Evolutionary conservation across 164 flowering plant genomes (phyloP).

Genomic region (Macadamia tetraphylla): DNA sequence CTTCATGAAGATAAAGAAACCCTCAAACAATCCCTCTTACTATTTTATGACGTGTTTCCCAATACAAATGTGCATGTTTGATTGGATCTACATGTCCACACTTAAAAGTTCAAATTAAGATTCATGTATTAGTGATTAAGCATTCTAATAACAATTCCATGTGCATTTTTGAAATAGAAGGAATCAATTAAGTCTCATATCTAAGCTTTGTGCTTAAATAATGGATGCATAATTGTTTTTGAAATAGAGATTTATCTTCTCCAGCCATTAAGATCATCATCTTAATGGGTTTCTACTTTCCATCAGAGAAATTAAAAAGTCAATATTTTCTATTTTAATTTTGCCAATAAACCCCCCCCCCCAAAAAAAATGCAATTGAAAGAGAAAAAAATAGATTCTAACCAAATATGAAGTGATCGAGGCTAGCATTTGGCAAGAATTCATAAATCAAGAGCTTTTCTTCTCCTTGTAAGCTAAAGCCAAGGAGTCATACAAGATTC

Average conservation of each 20-base stretch:
- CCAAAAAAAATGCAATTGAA: no score
- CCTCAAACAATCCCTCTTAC: slow-evolving; percentile 58
- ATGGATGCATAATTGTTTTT: neutral
- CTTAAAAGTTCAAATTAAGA: neutral
- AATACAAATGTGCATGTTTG: slow-evolving; percentile 25
- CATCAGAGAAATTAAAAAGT: no score
- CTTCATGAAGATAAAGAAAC: slow-evolving; percentile 60
- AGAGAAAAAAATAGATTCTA: neutral
- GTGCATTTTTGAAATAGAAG: no score
- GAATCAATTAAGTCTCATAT: no score
- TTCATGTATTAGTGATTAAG: no score
- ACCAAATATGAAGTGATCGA: slow-evolving; percentile 15
- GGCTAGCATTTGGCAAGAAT: slow-evolving; percentile 34
- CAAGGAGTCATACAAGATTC: slow-evolving; percentile 33
- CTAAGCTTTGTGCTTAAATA: neutral
- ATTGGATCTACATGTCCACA: slow-evolving; percentile 22
- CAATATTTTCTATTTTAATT: no score
- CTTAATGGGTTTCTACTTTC: no score
- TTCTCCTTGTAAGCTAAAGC: slow-evolving; percentile 25
- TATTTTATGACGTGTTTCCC: slow-evolving; percentile 40
- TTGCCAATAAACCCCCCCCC: neutral
- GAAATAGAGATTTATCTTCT: neutral
- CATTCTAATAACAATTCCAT: neutral
- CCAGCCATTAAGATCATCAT: no score
- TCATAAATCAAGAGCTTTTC: slow-evolving; percentile 42